A percentile compares a stretch with the other conserved stretches of the same genome.
Evolutionary conservation across 1,139 yeast species (phyloP).

Genomic region (Taphrina sp.): DNA sequence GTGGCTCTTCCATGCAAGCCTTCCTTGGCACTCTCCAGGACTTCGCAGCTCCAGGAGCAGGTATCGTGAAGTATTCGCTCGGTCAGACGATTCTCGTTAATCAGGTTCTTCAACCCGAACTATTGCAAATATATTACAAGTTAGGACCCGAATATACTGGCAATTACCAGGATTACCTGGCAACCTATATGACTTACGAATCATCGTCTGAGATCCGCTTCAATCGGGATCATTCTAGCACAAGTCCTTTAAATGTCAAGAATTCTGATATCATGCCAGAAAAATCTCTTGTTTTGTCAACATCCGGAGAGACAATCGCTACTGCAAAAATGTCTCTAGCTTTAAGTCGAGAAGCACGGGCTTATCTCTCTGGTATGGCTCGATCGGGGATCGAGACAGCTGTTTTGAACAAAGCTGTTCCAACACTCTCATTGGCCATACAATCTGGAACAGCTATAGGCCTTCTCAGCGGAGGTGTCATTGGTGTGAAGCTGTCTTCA

Average conservation of each 20-base stretch:
- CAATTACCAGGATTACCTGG: slow-evolving; percentile 45
- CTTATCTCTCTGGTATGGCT: background rate
- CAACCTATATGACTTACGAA: slow-evolving; percentile 44
- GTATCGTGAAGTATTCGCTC: background rate
- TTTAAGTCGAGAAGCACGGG: background rate
- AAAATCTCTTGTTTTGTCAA: slow-evolving; percentile 32
- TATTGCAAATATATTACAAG: slow-evolving; percentile 40
- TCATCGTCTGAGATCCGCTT: slow-evolving; percentile 45
- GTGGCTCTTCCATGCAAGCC: slow-evolving; percentile 37
- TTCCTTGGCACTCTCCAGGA: slow-evolving; percentile 39
- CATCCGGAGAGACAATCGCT: background rate
- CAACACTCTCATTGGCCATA: slow-evolving; percentile 36
- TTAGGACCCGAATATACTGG: slow-evolving; percentile 49
- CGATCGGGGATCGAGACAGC: background rate
- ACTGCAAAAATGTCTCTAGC: background rate
- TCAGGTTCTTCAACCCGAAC: slow-evolving; percentile 6
- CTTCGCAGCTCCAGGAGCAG: background rate
- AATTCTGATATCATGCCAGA: slow-evolving; percentile 28
- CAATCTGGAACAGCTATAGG: slow-evolving; percentile 36
- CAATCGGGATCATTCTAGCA: slow-evolving; percentile 33
- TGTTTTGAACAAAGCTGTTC: slow-evolving; percentile 37
- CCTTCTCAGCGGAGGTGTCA: slow-evolving; percentile 39
- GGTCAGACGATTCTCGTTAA: slow-evolving; percentile 5
- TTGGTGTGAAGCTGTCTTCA: slow-evolving; percentile 32
- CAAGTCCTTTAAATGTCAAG: background rate